A percentile compares a stretch with the other conserved stretches of the same genome.
Evolutionary conservation across 2,329 filamentous ascomycete genomes (phyloP).

Genomic region (Meredithiella fracta): DNA sequence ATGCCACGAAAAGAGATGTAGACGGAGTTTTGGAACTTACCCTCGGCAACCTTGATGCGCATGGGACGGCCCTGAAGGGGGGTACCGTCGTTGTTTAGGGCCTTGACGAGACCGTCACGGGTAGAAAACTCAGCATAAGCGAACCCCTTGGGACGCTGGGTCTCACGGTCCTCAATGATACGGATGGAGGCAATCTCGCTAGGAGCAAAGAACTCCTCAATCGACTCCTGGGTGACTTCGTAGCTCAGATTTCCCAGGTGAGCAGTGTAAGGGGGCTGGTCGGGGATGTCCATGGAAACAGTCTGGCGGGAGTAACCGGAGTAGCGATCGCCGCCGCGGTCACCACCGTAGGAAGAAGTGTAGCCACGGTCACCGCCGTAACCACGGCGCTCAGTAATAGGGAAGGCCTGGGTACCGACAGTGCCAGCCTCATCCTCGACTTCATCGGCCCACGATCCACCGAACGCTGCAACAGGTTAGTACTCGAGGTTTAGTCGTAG

Average conservation of each 20-base stretch:
- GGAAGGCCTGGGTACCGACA: constrained; percentile 39
- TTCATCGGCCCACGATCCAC: constrained; percentile 95
- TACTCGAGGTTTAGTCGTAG: not conserved
- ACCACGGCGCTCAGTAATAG: constrained; percentile 30
- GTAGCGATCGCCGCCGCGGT: constrained; percentile 20
- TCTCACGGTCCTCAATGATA: constrained; percentile 91
- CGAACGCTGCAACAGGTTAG: constrained; percentile 26
- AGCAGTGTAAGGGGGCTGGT: constrained; percentile 85
- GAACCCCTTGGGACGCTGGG: constrained; percentile 90
- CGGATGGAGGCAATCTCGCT: constrained; percentile 83
- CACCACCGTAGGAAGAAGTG: constrained; percentile 20
- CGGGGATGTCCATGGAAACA: constrained; percentile 57
- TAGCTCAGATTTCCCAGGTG: constrained; percentile 95
- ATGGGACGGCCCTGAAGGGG: constrained; percentile 80
- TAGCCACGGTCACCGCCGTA: constrained; percentile 20
- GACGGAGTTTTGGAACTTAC: constrained; percentile 39
- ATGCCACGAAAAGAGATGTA: not conserved
- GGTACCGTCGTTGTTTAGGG: constrained; percentile 64
- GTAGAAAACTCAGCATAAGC: constrained; percentile 90
- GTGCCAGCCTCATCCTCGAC: constrained; percentile 66
- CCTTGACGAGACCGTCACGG: constrained; percentile 80
- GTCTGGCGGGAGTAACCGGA: constrained; percentile 41
- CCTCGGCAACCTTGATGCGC: constrained; percentile 89
- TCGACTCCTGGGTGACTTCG: constrained; percentile 69
- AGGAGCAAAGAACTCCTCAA: constrained; percentile 69